Percentiles rank a stretch among this genome's conserved stretches.
These are phyloP conservation scores for Aspergillus sclerotiicarbonarius DNA, from an alignment of 495 filamentous ascomycete species.

Conservation along the genomic window DNA sequence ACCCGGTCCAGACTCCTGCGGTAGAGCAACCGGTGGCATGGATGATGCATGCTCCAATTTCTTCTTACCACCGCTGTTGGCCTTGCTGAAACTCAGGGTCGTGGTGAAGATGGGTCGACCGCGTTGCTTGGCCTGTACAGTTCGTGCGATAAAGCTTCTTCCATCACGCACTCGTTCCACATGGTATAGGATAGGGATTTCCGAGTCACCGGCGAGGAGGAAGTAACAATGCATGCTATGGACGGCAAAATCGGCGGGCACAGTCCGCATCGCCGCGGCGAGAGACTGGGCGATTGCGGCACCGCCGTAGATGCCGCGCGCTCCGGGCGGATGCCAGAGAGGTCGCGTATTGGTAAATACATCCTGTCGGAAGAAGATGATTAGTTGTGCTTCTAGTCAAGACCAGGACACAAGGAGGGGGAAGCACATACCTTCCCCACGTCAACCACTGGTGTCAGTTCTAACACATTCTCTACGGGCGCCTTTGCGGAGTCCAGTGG, in stretches of 20 bases:
- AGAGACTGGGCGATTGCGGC: constrained; percentile 91
- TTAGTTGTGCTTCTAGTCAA: constrained; percentile 5
- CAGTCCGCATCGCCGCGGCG: constrained; percentile 81
- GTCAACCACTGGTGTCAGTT: constrained; percentile 75
- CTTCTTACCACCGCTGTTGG: constrained; percentile 62
- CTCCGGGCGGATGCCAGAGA: constrained; percentile 86
- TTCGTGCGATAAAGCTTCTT: constrained; percentile 87
- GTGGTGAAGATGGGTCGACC: constrained; percentile 94
- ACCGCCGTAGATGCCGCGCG: constrained; percentile 90
- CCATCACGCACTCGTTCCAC: constrained; percentile 91
- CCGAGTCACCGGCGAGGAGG: constrained; percentile 80
- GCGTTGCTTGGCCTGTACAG: constrained; percentile 86
- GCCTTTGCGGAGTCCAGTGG: constrained; percentile 69
- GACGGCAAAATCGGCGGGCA: constrained; percentile 72
- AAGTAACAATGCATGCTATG: constrained; percentile 99
- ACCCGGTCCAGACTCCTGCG: constrained; percentile 22
- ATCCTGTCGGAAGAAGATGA: constrained; percentile 47
- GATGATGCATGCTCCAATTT: constrained; percentile 47
- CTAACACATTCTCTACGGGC: constrained; percentile 82
- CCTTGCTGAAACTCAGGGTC: constrained; percentile 81
- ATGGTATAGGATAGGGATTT: constrained; percentile 85
- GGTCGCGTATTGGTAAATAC: constrained; percentile 91
- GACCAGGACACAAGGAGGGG: neutral
- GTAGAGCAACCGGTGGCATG: constrained; percentile 31
- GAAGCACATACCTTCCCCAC: constrained; percentile 67